These are phyloP conservation scores for Anethum foeniculum DNA, from an alignment of 140 eudicot species.

Conservation along the genomic window DNA sequence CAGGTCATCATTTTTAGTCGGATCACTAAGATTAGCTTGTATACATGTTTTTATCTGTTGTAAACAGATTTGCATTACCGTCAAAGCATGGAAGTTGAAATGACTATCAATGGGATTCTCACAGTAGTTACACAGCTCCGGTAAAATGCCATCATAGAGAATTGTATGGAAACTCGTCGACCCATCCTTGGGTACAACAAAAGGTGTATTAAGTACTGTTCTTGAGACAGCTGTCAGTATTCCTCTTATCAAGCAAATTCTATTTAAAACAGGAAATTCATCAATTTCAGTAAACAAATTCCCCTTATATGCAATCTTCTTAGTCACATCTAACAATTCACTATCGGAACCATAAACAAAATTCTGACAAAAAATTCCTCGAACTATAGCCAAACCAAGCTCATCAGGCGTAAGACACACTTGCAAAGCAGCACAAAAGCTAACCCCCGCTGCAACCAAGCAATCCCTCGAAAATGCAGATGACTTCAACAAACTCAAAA, in stretches of 20 bases:
- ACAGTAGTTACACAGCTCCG: constrained; percentile 72
- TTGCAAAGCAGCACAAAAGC: constrained; percentile 87
- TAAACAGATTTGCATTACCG: constrained; percentile 97
- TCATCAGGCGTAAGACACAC: constrained; percentile 61
- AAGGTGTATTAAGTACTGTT: constrained; percentile 55
- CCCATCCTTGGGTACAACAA: constrained; percentile 24
- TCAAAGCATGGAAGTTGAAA: constrained; percentile 82
- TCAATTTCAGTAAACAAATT: constrained; percentile 49
- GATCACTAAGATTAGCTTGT: constrained; percentile 24
- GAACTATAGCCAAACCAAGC: constrained; percentile 59
- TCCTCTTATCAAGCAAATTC: constrained; percentile 90
- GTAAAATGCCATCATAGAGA: constrained; percentile 84
- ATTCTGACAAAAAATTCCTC: constrained; percentile 46
- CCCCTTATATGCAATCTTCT: constrained; percentile 51
- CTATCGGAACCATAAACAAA: constrained; percentile 17
- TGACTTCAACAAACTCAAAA: constrained; percentile 57
- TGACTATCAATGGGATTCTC: constrained; percentile 95
- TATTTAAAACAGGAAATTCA: constrained; percentile 47
- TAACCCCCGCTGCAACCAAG: constrained; percentile 94
- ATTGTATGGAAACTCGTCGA: constrained; percentile 35
- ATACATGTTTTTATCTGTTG: constrained; percentile 85
- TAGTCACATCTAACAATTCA: constrained; percentile 17
- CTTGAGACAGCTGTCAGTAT: constrained; percentile 82
- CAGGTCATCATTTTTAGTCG: constrained; percentile 25
- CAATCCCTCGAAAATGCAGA: constrained; percentile 85